A percentile compares a stretch with the other conserved stretches of the same genome.
Conservation (phyloP, 2,329 filamentous ascomycete genomes). For the Diaporthe caulivora region DNA sequence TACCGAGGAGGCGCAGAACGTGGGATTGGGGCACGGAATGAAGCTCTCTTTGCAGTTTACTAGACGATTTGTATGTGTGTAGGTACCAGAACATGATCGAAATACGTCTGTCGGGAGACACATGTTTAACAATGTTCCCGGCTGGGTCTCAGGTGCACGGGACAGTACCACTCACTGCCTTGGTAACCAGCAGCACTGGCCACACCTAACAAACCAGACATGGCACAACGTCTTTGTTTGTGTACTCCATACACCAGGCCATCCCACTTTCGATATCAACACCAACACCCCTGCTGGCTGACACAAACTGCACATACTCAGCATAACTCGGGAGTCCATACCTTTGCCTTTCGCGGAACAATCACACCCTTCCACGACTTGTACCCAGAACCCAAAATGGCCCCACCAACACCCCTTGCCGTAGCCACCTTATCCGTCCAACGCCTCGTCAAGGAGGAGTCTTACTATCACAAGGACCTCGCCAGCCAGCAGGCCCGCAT, state of each 20-base stretch:
- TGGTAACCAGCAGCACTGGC: not conserved
- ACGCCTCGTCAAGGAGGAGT: slow-evolving; percentile 91
- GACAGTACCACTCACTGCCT: not conserved
- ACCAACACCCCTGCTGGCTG: not conserved
- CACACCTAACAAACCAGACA: not conserved
- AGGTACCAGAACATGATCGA: too few relatives aligned
- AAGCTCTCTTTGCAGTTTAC: too few relatives aligned
- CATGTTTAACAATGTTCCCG: not conserved
- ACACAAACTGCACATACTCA: not conserved
- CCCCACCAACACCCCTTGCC: slow-evolving; percentile 79
- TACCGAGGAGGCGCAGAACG: not conserved
- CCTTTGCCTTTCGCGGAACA: too few relatives aligned
- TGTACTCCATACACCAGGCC: not conserved
- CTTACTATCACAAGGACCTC: slow-evolving; percentile 89
- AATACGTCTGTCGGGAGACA: not conserved
- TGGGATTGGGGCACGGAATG: not conserved
- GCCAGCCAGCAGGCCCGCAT: slow-evolving; percentile 80
- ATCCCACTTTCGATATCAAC: not conserved
- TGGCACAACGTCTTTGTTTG: slow-evolving; percentile 4
- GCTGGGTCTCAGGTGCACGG: not conserved
- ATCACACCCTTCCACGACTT: not conserved
- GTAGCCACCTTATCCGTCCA: slow-evolving; percentile 85
- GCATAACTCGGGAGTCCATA: not conserved
- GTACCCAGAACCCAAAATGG: slow-evolving; percentile 66
- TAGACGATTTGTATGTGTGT: too few relatives aligned